Evolutionary conservation across 208 protist genomes (phyloP).

Genomic region (Porcisia hertigi): DNA sequence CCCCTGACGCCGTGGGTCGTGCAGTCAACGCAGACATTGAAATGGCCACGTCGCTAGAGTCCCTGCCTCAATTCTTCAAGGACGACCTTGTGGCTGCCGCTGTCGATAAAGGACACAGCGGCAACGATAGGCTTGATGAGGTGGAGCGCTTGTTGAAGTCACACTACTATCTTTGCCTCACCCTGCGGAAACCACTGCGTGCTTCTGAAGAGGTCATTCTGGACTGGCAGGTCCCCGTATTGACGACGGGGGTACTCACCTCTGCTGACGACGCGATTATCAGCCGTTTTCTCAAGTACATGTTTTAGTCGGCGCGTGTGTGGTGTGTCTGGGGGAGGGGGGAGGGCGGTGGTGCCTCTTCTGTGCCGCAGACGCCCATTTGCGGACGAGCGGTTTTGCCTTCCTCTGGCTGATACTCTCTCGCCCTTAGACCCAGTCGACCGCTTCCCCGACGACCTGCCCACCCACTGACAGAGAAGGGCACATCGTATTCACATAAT

Average conservation of each 20-base stretch:
- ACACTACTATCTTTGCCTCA: constrained; percentile 73
- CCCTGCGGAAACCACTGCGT: constrained; percentile 44
- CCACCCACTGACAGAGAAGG: neutral
- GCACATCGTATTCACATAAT: neutral
- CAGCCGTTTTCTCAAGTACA: constrained; percentile 70
- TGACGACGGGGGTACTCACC: constrained; percentile 50
- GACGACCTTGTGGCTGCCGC: constrained; percentile 39
- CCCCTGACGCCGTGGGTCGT: constrained; percentile 40
- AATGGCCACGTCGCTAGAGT: constrained; percentile 52
- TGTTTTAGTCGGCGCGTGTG: constrained; percentile 35
- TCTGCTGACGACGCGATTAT: constrained; percentile 43
- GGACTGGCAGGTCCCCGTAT: constrained; percentile 45
- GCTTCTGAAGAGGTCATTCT: constrained; percentile 82
- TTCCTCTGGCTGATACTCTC: neutral
- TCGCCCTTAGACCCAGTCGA: neutral
- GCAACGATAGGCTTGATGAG: constrained; percentile 11
- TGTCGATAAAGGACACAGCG: constrained; percentile 33
- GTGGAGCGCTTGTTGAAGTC: constrained; percentile 32
- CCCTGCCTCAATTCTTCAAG: constrained; percentile 73
- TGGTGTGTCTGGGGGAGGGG: too few species aligned
- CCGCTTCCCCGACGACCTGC: neutral
- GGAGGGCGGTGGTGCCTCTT: neutral
- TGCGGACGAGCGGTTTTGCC: neutral
- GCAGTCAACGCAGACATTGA: constrained; percentile 69
- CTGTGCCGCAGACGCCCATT: neutral